Percentiles rank a stretch among this genome's conserved stretches.
phyloP scores from a whole-genome alignment of 257 asterid genomes.

The Penstemon davidsonii region DNA sequence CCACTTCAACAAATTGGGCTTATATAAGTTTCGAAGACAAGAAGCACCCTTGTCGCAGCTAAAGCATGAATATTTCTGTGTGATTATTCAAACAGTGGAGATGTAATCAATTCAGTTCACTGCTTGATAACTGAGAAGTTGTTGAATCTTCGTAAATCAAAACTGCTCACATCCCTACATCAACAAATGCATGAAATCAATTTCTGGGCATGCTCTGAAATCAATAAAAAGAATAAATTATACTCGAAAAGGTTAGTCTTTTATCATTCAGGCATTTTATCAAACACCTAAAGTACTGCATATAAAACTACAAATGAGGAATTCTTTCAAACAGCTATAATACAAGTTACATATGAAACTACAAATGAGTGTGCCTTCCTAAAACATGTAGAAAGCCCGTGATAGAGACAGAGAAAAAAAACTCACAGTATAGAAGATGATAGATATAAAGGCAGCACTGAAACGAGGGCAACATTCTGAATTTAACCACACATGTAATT shows the following conservation, averaged over 20 bases:
- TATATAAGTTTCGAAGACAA: background rate
- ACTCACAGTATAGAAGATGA: slow-evolving; percentile 9
- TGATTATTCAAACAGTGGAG: slow-evolving; percentile 9
- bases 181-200: slow-evolving; percentile 7
- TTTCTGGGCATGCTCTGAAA: slow-evolving; percentile 27
- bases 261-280: slow-evolving; percentile 37
- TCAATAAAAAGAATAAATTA: slow-evolving; percentile 2
- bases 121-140: background rate
- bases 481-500: background rate
- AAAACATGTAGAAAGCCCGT: too few species aligned
- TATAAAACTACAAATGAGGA: slow-evolving; percentile 10
- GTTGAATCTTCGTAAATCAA: slow-evolving; percentile 9
- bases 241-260: background rate
- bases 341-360: background rate
- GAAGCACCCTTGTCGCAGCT: slow-evolving; percentile 48
- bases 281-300: slow-evolving; percentile 40
- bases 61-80: slow-evolving; percentile 45
- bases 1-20: too few species aligned
- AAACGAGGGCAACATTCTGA: slow-evolving; percentile 10
- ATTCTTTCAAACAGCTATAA: background rate
- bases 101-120: slow-evolving; percentile 26
- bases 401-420: background rate
- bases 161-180: slow-evolving; percentile 1
- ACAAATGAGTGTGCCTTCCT: background rate
- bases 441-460: slow-evolving; percentile 28